Evolutionary conservation across 176 grass and related monocot species (phyloP).

Genomic region (Alopecurus myosuroides): DNA sequence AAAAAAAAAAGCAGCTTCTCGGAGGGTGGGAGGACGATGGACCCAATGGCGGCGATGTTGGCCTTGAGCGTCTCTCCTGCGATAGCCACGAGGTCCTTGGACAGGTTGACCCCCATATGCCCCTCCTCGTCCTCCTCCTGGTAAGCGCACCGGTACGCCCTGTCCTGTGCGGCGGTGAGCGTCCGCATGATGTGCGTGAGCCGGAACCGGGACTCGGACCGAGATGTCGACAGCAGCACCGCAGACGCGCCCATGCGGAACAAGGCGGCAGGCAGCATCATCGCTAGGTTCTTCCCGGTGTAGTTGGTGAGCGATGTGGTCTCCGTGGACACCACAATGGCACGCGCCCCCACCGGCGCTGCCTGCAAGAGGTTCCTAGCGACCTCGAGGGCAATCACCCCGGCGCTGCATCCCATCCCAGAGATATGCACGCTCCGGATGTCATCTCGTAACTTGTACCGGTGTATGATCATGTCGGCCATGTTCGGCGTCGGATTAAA

Average conservation of each 20-base stretch:
- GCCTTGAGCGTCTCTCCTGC: conserved; percentile 17
- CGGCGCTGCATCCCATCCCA: conserved; percentile 43
- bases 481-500: conserved; percentile 29
- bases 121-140: conserved; percentile 31
- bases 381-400: conserved; percentile 20
- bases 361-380: conserved; percentile 5
- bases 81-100: conserved; percentile 17
- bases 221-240: neutral
- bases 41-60: conserved; percentile 4
- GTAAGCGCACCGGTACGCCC: neutral
- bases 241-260: conserved; percentile 37
- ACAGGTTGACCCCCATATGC: conserved; percentile 5
- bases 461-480: conserved; percentile 21
- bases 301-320: neutral
- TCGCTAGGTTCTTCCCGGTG: neutral
- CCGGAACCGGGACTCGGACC: conserved; percentile 1
- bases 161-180: conserved; percentile 18
- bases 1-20: conserved; percentile 25
- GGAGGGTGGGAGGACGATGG: neutral
- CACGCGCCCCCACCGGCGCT: neutral
- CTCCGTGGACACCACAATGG: conserved; percentile 36
- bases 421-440: neutral
- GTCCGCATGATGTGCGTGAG: conserved; percentile 25
- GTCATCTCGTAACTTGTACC: conserved; percentile 1
- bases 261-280: conserved; percentile 9